Evolutionary conservation across 768 basidiomycete species (phyloP), one percentile per base, ranked within the genome.

Genomic region (Wakefieldia striispora): DNA sequence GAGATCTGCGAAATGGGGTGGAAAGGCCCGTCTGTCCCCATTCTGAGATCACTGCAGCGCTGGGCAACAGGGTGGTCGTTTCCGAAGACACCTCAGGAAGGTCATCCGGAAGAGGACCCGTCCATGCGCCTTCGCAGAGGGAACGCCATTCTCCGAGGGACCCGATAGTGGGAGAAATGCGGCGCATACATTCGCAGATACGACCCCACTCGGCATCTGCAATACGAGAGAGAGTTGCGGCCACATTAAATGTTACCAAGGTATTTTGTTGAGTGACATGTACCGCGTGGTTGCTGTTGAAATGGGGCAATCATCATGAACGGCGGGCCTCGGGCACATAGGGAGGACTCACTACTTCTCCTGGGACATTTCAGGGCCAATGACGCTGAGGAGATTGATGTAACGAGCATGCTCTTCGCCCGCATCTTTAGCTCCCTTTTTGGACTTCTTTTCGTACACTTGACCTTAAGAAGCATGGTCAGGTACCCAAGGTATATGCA

Each of bases 131-230:
- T 69, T 92, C 89, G 58, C 88, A 91, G 3, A 86, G 70, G 6
- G 82, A 74, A 44, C 81, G 75, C 81, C 82, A 89, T 72, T 88
- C 81, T 5, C 82, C 84, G 4, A 91, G 72, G n/a, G 72, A 74
- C 0, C 87, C 89, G 29, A 92, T 74, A 12, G 76, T 76, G 0
- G 86, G 82, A 13, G 84, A 76, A 56, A 80, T 79, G 6, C 82
- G 75, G 36, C 88, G 79, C 20, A 90, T 78, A n/a, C 75, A 75
- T 71, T 91, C 88, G 57, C 85, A 88, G 12, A 78, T 69, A 33
- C 81, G 81, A 20, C 78, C 61, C 88, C 89, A 92, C 68, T 90
- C 86, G 6, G 82, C 81, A 49, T 91, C 88, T 1, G 87, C 88
- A n/a, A 90, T 70, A 21, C 86, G 77, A 9, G 84, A 75, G 17